Evolutionary conservation across 768 basidiomycete genomes (phyloP), one percentile per base, ranked within the genome.

Genomic region (Russula brevipes): DNA sequence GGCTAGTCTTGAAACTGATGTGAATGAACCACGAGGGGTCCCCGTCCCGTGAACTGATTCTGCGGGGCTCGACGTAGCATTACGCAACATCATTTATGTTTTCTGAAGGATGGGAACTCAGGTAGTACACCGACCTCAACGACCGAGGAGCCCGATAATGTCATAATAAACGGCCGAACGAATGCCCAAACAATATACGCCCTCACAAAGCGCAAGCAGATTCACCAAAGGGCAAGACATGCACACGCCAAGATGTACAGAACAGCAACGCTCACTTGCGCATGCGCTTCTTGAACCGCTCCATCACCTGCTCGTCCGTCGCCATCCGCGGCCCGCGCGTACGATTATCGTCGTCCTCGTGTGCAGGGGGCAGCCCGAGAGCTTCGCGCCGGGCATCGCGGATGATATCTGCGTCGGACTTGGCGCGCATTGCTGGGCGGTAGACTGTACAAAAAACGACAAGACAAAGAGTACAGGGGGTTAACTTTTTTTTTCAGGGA

Each of bases 261-360:
- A 24, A 24, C 24, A 24, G 24, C 1, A 24, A 24, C 5, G 33
- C 38, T 76, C 76, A 91, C 72, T 87, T 89, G 45, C 88, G 84
- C 90, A 94, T 92, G 61, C 94, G 80, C 77, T 98, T 97, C 81
- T 96, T 98, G 81, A 98, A 98, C 38, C 96, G 85, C 74, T 96
- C 94, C 91, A 94, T 91, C 58, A 91, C 91, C 75, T 89, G 72
- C 71, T 97, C 94, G 67, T 98, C 95, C 8, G 94, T 97, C 11
- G 94, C 94, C 81, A 87, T 85, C 69, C 91, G 90, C 14, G 82
- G 78, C 45, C 86, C 75, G 33, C 82, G 79, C 4, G 68, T 69
- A 59, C 65, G 72, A 8, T 24, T 24, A 24, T 75, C 74, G 0
- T 72, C 61, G 70, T 79, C 73, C 74, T 67, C 64, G 52, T 82